Evolutionary conservation across 208 protist species (phyloP).

Genomic region (Eutreptiella sp.): DNA sequence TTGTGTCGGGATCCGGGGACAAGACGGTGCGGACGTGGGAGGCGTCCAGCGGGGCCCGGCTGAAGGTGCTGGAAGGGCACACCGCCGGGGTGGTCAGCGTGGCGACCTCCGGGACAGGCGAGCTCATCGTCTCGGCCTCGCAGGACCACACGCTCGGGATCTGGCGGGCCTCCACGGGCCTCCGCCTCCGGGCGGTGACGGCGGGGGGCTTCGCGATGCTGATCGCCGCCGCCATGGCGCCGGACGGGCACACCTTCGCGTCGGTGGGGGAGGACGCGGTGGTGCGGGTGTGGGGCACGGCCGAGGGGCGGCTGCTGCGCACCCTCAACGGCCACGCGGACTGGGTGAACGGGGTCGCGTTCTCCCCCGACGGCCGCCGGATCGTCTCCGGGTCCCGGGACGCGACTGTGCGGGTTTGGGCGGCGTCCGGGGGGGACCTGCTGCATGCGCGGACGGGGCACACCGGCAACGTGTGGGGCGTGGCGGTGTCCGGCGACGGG

Average conservation of each 20-base stretch:
- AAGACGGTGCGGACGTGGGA: constrained; percentile 28
- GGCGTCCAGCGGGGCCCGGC: neutral
- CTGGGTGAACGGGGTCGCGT: constrained; percentile 76
- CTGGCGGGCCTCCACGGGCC: too few species aligned
- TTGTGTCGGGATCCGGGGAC: constrained; percentile 28
- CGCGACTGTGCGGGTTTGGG: constrained; percentile 26
- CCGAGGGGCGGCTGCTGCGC: too few species aligned
- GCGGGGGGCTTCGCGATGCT: too few species aligned
- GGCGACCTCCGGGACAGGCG: too few species aligned
- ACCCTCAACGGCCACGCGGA: constrained; percentile 62
- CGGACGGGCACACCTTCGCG: too few species aligned
- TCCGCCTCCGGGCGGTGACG: too few species aligned
- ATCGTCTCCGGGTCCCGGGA: constrained; percentile 27
- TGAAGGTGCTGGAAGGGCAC: too few species aligned
- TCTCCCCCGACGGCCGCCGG: constrained; percentile 87
- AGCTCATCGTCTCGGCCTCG: too few species aligned
- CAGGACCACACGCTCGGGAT: too few species aligned
- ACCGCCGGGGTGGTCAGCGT: too few species aligned
- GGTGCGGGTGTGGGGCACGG: too few species aligned
- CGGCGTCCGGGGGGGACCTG: constrained; percentile 35
- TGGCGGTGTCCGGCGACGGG: constrained; percentile 88
- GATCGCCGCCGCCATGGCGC: neutral
- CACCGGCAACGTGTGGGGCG: constrained; percentile 80
- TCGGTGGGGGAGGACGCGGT: too few species aligned
- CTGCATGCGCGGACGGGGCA: constrained; percentile 75